Base-by-base conservation (phyloP, 2,329 filamentous ascomycete species). In the Penicillium hordei region DNA sequence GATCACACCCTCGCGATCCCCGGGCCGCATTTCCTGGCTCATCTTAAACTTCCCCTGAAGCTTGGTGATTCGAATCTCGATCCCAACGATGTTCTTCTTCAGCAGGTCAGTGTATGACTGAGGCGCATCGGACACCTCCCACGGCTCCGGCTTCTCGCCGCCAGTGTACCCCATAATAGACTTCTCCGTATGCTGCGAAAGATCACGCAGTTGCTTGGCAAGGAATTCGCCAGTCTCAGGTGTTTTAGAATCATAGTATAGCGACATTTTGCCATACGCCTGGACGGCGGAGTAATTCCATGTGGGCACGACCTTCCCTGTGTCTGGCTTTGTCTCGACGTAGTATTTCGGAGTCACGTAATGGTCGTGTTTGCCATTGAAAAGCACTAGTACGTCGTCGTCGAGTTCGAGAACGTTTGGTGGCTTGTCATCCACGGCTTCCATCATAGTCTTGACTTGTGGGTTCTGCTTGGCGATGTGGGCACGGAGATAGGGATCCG, bases 211-310 rank as follows among this genome's bases (percentile, higher is more conserved):
- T 40, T 83, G 75, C 2, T 71, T 66, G 0, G 81, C 78, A 12
- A 89, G 72, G 54, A 84, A 85, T 1, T 73, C 62, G 2, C 87
- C 66, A 0, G 83, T 83, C 25, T 80, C 76, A 0, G 72, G 63
- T 0, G 77, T 68, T 40, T 77, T 76, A 7, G 79, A 65, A 57
- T 88, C 82, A 57, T 74, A 80, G 61, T 80, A 83, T 8, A 88
- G 72, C 0, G 62, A 82, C 1, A 82, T 82, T 1, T 71, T 78
- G 1, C 87, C 87, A 63, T 89, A 89, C 0, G 78, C 84, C 70
- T 89, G 85, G 0, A 79, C 85, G 0, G 86, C 85, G 0, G 83
- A 78, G 65, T 89, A 89, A 70, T 89, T 85, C 87, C 86, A 89
- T 0, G 86, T 89, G 1, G 86, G 86, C 6, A 88, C 86, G 0